Conservation (phyloP, 192 early-diverging fungal species). For the Geranomyces michiganensis region DNA sequence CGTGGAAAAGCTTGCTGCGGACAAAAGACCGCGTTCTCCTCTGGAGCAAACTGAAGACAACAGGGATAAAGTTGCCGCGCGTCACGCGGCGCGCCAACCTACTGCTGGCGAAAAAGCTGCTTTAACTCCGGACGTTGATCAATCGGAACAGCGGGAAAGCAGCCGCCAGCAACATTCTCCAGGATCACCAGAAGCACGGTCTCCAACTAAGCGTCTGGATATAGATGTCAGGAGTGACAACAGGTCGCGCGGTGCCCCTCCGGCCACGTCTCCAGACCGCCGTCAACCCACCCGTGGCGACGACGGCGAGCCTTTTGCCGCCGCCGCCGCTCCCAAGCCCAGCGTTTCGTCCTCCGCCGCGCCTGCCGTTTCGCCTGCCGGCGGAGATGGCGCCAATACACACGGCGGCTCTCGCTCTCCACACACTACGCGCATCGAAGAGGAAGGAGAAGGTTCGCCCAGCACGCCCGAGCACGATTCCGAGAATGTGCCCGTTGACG, state of each 20-base stretch:
- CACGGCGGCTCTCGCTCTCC: background rate
- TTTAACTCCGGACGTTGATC: background rate
- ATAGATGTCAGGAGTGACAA: too few species aligned
- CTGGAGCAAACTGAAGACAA: background rate
- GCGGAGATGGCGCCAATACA: background rate
- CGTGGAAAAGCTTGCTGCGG: background rate
- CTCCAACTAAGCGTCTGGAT: too few species aligned
- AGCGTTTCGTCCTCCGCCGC: too few species aligned
- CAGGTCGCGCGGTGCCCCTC: too few species aligned
- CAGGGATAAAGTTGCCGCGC: background rate
- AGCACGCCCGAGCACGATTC: background rate
- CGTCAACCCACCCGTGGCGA: too few species aligned
- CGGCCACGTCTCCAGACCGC: too few species aligned
- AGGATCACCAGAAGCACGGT: too few species aligned
- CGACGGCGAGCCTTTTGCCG: too few species aligned
- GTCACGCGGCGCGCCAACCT: background rate
- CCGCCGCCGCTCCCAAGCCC: too few species aligned
- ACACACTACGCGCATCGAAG: constrained; percentile 6
- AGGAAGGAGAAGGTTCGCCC: background rate
- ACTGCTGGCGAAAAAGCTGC: background rate
- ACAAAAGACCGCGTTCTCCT: constrained; percentile 9
- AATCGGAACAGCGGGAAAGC: background rate
- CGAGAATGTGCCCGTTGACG: background rate
- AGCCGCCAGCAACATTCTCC: too few species aligned
- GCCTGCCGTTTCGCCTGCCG: background rate